Base-by-base conservation (phyloP, 192 early-diverging fungal species). In the Mortierella claussenii region DNA sequence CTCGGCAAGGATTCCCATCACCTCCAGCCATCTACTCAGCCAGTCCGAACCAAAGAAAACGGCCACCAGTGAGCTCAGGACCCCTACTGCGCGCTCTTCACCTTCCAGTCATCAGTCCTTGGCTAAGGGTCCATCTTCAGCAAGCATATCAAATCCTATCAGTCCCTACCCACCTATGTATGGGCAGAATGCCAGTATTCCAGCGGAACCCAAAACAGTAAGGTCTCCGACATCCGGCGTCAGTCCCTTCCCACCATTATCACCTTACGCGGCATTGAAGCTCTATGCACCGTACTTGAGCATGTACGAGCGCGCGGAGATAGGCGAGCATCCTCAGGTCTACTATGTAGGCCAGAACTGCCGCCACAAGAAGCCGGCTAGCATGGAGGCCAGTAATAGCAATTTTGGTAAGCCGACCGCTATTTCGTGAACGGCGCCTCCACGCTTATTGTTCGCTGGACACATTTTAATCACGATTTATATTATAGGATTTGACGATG, bases 331-430 rank as follows among this genome's bases (percentile, higher is more conserved):
- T 50, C 85, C 86, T 17, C 87, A 94, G 44, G 85, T 99, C 18
- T 97, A 96, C 78, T 99, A 94, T 69, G 88, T 95, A 55, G 97
- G 96, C 31, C 88, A 88, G 26, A 83, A 94, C 54, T 82, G 88
- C 9, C 64, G 85, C 20, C 56, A 63, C n/a, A 90, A 89, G 55
- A 78, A 85, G 9, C 82, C 81, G 24, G 84, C 89, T 2, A 82
- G 87, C 40, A 74, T 88, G 43, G 88, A 94, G 58, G 64, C 87
- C 67, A 66, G 79, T 9, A 74, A 82, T 20, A 78, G 76, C 59
- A 86, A 89, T 66, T 90, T 86, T 76, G 87, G 89, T 74, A 43
- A 32, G 45, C 24, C 1, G 12, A 34, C 24, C 1, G 17, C 32
- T 18, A 9, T 36, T 2, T 15, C 4, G 30, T 36, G 3, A 10